Base-by-base conservation (phyloP, 2,329 filamentous ascomycete species). In the Thielaviopsis musarum region DNA sequence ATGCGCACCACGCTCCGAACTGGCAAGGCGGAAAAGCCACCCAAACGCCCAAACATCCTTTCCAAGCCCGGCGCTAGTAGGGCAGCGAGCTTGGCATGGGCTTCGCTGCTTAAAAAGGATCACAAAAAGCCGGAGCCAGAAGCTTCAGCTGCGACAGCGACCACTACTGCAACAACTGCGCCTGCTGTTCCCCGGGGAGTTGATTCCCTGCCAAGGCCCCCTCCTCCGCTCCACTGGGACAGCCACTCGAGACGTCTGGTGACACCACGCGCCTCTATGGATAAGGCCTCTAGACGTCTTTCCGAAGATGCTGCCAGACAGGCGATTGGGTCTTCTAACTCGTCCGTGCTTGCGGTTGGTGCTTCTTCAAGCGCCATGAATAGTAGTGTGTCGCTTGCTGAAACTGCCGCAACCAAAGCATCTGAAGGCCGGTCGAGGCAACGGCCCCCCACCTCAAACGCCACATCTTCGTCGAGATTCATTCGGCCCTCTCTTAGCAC, bases 51-150 rank as follows among this genome's bases (percentile, higher is more conserved):
- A 24, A 73, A 73, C 5, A 21, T 59, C 13, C 53, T 60, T 34
- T 24, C 55, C 17, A 60, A 56, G 26, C 38, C 62, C 6, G 77
- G 81, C 0, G 77, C 82, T 13, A 84, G 76, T 68, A 83, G 81
- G 66, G 83, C 83, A 49, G 83, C 83, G 26, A 80, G 79, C 2
- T 66, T 85, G 57, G 83, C 83, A 34, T 86, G 83, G 81, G 45
- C 61, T 1, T 30, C 53, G n/a, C 24, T 62, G 15, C 70, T 71
- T 13, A 69, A 73, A 4, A 70, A 68, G 9, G 45, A 49, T 10
- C 45, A 49, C n/a, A 49, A 21, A 21, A 49, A 49, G 45, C 45
- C 17, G 45, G 45, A 49, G 2, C n/a, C n/a, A 62, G 73, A 76
- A 41, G 26, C 24, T 28, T 38, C 34, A 45, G 22, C 51, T 54